Base-by-base conservation (phyloP, 2,329 filamentous ascomycete species). In the Stagonosporopsis tanaceti region DNA sequence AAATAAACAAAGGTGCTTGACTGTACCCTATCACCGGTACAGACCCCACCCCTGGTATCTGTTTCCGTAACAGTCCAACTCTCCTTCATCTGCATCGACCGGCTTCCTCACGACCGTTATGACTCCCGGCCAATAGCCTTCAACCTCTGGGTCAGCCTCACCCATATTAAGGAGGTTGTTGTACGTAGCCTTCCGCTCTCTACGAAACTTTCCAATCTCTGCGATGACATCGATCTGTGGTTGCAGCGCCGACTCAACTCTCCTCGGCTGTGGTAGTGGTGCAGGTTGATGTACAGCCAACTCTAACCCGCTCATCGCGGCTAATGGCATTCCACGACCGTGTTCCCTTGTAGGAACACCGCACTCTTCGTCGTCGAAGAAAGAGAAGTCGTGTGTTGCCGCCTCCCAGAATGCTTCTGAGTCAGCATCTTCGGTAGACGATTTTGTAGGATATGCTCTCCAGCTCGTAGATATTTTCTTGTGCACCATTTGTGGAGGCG, bases 391-490 rank as follows among this genome's bases (percentile, higher is more conserved):
- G 48, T 83, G 78, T 53, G 80, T 77, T 3, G 85, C 84, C 8
- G 85, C 85, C 47, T 81, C 78, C 85, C 85, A 87, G 11, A 88
- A 78, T 4, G 81, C 80, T 66, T 87, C 85, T 4, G 81, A 83
- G 64, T 88, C 86, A 8, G 77, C 74, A 61, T 88, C 85, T 44
- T 85, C 84, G 0, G 85, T 87, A 28, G 82, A 82, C 6, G 85
- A 87, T 59, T 81, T 83, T 6, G 78, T 80, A 8, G 75, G 74
- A 41, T 77, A 78, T n/a, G 67, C 63, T 25, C 79, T 77, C 71
- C 80, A 81, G 28, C 80, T 79, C 17, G 76, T 80, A 2, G 79
- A 76, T 34, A 76, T 71, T 44, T 74, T 73, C 38, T 77, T 71
- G 9, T 62, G 63, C 12, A 57, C 47, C 44, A 59, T 52, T 42